Percentiles rank a stretch among this genome's conserved stretches.
phyloP scores from a whole-genome alignment of 2,329 filamentous ascomycete genomes.

The Fusarium phyllophilum region DNA sequence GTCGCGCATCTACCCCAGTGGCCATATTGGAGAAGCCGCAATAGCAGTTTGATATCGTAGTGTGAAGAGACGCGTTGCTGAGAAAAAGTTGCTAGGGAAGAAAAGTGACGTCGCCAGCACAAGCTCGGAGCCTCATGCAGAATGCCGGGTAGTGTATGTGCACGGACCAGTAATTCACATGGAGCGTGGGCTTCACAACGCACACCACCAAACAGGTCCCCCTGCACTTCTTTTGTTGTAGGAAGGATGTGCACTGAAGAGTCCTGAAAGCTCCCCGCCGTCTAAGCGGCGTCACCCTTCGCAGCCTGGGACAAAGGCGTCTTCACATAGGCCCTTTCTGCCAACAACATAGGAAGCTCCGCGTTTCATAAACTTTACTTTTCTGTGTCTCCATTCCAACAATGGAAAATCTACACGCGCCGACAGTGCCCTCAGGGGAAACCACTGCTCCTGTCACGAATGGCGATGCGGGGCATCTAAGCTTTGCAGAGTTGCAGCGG shows the following conservation, averaged over 20 bases:
- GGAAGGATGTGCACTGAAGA: constrained; percentile 13
- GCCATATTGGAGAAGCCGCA: constrained; percentile 67
- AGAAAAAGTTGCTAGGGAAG: constrained; percentile 35
- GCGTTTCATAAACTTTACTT: background rate
- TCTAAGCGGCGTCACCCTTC: constrained; percentile 35
- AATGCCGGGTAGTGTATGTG: background rate
- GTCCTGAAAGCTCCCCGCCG: constrained; percentile 2
- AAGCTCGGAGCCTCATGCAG: constrained; percentile 1
- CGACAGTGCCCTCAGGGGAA: constrained; percentile 77
- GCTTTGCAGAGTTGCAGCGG: constrained; percentile 81
- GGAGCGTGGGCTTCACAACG: background rate
- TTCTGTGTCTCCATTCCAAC: constrained; percentile 26
- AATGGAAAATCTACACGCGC: constrained; percentile 68
- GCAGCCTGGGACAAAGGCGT: constrained; percentile 22
- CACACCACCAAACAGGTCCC: background rate
- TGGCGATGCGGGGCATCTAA: constrained; percentile 71
- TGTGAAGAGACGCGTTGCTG: constrained; percentile 31
- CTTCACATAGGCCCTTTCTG: constrained; percentile 12
- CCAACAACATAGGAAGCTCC: background rate
- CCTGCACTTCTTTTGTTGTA: background rate
- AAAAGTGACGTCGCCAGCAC: constrained; percentile 47
- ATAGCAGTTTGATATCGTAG: constrained; percentile 26
- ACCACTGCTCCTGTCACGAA: constrained; percentile 70
- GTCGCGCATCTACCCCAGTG: constrained; percentile 86
- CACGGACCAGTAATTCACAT: constrained; percentile 23